Conservation (phyloP, 2,329 filamentous ascomycete species). For the Fusarium papillatum region DNA sequence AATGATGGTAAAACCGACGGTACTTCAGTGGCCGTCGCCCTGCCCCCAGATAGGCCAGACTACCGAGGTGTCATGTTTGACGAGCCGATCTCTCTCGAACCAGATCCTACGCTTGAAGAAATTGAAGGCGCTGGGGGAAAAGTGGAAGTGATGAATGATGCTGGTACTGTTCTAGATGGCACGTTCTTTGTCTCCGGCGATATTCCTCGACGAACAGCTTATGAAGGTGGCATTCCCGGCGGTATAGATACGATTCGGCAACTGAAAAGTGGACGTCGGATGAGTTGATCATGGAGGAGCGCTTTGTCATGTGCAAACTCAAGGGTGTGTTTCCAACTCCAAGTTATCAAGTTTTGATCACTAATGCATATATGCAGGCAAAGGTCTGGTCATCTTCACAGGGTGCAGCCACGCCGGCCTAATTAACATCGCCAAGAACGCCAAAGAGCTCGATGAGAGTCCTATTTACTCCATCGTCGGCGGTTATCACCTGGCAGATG, state of each 20-base stretch:
- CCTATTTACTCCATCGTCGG: constrained; percentile 26
- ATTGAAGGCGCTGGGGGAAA: constrained; percentile 45
- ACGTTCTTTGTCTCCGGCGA: constrained; percentile 67
- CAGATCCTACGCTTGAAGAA: constrained; percentile 64
- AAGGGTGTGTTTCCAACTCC: constrained; percentile 53
- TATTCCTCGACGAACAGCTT: constrained; percentile 62
- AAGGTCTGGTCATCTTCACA: constrained; percentile 68
- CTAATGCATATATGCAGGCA: neutral
- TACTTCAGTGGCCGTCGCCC: constrained; percentile 56
- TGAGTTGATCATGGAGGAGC: constrained; percentile 64
- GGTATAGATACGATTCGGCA: constrained; percentile 57
- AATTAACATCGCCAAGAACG: constrained; percentile 63
- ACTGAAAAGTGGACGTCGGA: constrained; percentile 60
- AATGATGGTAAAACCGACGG: constrained; percentile 49
- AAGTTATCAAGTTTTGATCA: no score
- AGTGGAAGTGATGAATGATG: constrained; percentile 52
- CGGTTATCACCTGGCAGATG: neutral
- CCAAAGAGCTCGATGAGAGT: constrained; percentile 53
- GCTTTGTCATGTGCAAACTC: constrained; percentile 65
- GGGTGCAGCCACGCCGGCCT: constrained; percentile 69
- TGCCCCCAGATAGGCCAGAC: constrained; percentile 65
- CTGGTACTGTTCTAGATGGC: constrained; percentile 61
- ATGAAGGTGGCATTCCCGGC: constrained; percentile 62
- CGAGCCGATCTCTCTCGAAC: constrained; percentile 61
- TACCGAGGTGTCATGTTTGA: constrained; percentile 36